Conservation (phyloP, 2,329 filamentous ascomycete genomes). For the Colletotrichum euphorbiae region DNA sequence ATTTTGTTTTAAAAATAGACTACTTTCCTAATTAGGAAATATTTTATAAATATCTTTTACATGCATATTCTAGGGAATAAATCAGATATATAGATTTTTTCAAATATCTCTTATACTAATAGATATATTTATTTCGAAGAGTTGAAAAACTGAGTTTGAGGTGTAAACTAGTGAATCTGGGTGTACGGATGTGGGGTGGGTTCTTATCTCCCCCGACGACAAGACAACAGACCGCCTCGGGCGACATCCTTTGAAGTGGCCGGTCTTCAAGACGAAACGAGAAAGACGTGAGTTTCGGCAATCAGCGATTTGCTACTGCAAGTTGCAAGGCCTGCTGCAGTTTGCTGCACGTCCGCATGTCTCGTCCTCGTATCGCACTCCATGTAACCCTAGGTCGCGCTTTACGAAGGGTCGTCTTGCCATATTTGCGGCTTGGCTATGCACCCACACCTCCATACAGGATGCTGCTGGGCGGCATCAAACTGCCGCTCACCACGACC, state of each 20-base stretch:
- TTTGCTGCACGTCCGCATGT: slow-evolving; percentile 30
- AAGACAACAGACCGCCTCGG: neutral
- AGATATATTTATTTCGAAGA: too few relatives aligned
- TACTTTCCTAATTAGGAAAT: too few relatives aligned
- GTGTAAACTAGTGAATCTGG: too few relatives aligned
- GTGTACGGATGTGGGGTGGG: too few relatives aligned
- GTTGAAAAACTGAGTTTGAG: too few relatives aligned
- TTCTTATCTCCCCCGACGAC: neutral
- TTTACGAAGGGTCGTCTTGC: slow-evolving; percentile 31
- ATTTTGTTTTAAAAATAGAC: too few relatives aligned
- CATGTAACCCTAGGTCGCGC: slow-evolving; percentile 24
- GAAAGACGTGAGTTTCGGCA: neutral
- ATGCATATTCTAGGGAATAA: too few relatives aligned
- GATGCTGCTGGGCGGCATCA: slow-evolving; percentile 18
- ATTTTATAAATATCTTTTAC: too few relatives aligned
- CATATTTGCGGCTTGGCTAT: slow-evolving; percentile 32
- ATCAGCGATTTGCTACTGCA: slow-evolving; percentile 1
- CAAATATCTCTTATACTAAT: too few relatives aligned
- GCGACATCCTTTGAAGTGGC: neutral
- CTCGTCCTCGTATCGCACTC: slow-evolving; percentile 35
- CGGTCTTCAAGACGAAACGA: slow-evolving; percentile 24
- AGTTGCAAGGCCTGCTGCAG: slow-evolving; percentile 3
- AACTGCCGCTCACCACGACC: slow-evolving; percentile 16
- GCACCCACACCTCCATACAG: slow-evolving; percentile 25
- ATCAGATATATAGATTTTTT: too few relatives aligned